Base-by-base conservation (phyloP, 2,329 filamentous ascomycete genomes). In the Chrysoporthe cubensis region DNA sequence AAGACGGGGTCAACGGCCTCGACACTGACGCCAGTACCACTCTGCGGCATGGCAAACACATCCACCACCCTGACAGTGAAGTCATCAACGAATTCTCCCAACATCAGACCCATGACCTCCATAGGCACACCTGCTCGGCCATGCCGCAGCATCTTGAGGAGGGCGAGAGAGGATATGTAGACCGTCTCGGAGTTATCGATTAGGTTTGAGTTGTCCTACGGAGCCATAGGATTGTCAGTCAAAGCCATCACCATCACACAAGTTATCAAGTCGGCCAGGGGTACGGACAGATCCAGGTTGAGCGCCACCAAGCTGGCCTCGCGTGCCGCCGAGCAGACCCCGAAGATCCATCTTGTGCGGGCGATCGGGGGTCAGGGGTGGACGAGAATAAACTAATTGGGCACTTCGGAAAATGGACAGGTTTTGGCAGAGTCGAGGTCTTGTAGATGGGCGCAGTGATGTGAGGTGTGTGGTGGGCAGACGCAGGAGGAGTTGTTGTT, bases 51-150 rank as follows among this genome's bases (percentile, higher is more conserved):
- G 69, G 96, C 96, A 81, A 99, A 99, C 40, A 99, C 96, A 81
- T 99, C 96, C 73, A 98, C 95, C 16, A 99, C 96, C 73, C 95
- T 91, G 71, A 99, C 96, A 69, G 96, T 99, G 82, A 97, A 99
- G 83, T 98, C 96, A 77, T 99, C 96, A 69, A 99, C 95, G 75
- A 99, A 98, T 80, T 98, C 96, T 79, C 96, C 96, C 76, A 98
- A 83, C 96, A 99, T 99, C 78, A 99, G 85, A 71, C 96, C 96
- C 96, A 99, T 99, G 79, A 99, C 96, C 85, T 99, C 96, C 96
- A 99, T 99, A 26, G 96, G 96, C 72, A 99, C 96, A 84, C 96
- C 96, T 52, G 96, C 96, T 73, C 96, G 91, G 72, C 96, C 96
- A 81, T 99, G 96, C 79, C 96, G 91, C 80, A 99, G 87, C 96